phyloP scores from a whole-genome alignment of 305 asterid genomes.

The Withania somnifera region DNA sequence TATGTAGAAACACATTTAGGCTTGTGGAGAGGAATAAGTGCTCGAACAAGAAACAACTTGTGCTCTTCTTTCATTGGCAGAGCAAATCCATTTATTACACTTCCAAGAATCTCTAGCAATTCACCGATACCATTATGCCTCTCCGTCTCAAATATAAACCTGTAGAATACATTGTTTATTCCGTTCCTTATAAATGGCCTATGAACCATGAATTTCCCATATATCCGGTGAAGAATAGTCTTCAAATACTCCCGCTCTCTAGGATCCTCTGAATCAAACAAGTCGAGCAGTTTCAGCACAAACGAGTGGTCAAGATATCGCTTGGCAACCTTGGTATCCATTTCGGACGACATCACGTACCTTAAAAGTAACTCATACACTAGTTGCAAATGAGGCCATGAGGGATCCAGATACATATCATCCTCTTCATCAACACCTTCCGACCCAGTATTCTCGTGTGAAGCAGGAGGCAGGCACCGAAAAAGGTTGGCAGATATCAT shows the following conservation, averaged over 20 bases:
- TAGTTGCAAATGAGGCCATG: constrained; percentile 88
- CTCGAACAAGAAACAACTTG: constrained; percentile 70
- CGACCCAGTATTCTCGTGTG: constrained; percentile 40
- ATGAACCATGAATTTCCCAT: constrained; percentile 88
- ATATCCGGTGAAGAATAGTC: constrained; percentile 74
- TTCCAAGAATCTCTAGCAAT: constrained; percentile 71
- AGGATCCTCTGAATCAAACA: constrained; percentile 73
- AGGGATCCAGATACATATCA: constrained; percentile 62
- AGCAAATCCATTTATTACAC: constrained; percentile 79
- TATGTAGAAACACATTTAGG: constrained; percentile 45
- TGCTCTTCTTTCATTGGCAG: constrained; percentile 95
- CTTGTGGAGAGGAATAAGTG: constrained; percentile 78
- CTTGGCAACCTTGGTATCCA: constrained; percentile 64
- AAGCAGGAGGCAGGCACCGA: constrained; percentile 60
- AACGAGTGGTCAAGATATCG: constrained; percentile 69
- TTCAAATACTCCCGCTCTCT: constrained; percentile 89
- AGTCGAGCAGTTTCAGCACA: constrained; percentile 49
- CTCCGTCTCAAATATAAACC: constrained; percentile 71
- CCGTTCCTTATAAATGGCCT: constrained; percentile 75
- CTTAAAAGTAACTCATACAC: constrained; percentile 60
- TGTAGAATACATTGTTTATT: constrained; percentile 53
- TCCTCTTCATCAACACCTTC: constrained; percentile 67
- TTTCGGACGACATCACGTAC: constrained; percentile 53
- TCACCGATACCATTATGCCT: constrained; percentile 64
- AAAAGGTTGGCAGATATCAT: constrained; percentile 67